Base-by-base conservation (phyloP, 176 grass and related monocot species). In the Aegilops speltoides region DNA sequence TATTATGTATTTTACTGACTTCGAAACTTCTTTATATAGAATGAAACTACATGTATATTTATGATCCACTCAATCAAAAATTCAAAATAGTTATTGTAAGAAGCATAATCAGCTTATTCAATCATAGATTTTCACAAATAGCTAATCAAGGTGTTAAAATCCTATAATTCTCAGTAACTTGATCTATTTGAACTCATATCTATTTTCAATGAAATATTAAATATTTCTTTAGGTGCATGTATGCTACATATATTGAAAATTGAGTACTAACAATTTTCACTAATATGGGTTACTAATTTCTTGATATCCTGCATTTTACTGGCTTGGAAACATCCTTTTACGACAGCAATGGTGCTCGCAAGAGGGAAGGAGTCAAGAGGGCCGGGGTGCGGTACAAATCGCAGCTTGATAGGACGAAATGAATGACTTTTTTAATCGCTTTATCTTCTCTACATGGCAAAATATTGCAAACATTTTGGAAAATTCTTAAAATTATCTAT, bases 71-170 rank as follows among this genome's bases (percentile, higher is more conserved):
- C 2, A 41, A 41, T 41, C 40, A 41, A 41, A 41, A 48, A 82
- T 22, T 22, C 32, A 73, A 11, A 82, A 75, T 64, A 74, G 13
- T 64, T 54, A 41, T 19, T 82, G 43, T 43, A 6, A 10, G 14
- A 56, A 65, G 22, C 12, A 32, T 33, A 74, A 12, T 84, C 67
- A 65, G 19, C 61, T 56, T 4, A 68, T 41, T 29, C 37, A 57
- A 64, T 45, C n/a, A 16, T 6, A 64, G 1, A 38, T 43, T 65
- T 15, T 28, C 10, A 8, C 60, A 65, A 80, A 65, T 25, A 43
- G 13, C 24, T 28, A 20, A 79, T 79, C 34, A 57, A 69, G 20
- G 85, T 67, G 33, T 64, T 60, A 46, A 43, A 84, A 22, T 84
- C 56, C 37, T 76, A n/a, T 46, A 31, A 4, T 22, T 76, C 61